Conservation (phyloP, 2,329 filamentous ascomycete genomes). For the Zasmidium angulare region DNA sequence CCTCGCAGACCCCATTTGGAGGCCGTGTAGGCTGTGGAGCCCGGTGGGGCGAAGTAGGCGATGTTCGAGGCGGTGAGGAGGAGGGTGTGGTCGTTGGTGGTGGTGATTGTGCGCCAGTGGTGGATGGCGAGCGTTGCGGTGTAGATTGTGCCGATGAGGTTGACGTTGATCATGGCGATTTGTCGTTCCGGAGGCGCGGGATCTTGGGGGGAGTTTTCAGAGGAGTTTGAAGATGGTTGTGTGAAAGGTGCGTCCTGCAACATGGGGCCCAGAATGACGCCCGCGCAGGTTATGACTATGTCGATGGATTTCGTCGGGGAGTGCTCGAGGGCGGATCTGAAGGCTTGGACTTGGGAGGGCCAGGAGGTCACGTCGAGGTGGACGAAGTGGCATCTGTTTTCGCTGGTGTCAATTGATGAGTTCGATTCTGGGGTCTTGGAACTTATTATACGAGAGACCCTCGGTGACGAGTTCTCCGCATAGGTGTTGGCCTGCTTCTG, state of each 20-base stretch:
- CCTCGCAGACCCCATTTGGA: constrained; percentile 13
- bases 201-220: background rate
- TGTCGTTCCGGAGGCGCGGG: constrained; percentile 2
- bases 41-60: constrained; percentile 8
- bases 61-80: constrained; percentile 12
- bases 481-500: constrained; percentile 2
- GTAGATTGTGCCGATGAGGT: constrained; percentile 12
- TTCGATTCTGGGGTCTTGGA: no score
- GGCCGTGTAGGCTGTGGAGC: constrained; percentile 9
- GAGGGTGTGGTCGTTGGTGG: constrained; percentile 4
- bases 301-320: constrained; percentile 29
- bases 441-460: constrained; percentile 1
- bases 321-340: constrained; percentile 31
- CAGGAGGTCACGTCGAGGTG: constrained; percentile 32
- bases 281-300: constrained; percentile 33
- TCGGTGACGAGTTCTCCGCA: background rate
- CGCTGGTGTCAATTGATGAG: no score
- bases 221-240: no score
- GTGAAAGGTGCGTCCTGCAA: constrained; percentile 9
- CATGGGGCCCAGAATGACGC: constrained; percentile 13
- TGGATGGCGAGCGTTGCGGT: constrained; percentile 12
- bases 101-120: constrained; percentile 6
- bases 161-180: constrained; percentile 13
- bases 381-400: no score
- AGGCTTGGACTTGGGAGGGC: constrained; percentile 30